Evolutionary conservation across 1,139 yeast genomes (phyloP).

Genomic region (Candida sp.): DNA sequence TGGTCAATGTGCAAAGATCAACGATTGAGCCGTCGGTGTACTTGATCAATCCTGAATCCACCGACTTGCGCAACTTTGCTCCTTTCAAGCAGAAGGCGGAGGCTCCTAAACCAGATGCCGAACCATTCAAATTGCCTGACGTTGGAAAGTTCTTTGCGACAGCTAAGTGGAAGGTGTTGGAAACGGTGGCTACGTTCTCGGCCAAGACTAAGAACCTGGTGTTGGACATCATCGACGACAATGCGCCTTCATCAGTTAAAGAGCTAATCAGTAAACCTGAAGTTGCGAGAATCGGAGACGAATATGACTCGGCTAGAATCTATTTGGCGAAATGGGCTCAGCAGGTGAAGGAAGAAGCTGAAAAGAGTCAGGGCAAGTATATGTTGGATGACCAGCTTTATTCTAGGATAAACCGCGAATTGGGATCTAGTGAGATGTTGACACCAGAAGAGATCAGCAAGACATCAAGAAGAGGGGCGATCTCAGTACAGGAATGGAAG

Average conservation of each 20-base stretch:
- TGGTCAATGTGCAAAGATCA: slow-evolving; percentile 69
- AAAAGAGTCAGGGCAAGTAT: slow-evolving; percentile 63
- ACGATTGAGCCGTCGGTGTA: slow-evolving; percentile 73
- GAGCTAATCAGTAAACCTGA: slow-evolving; percentile 77
- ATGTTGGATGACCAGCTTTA: slow-evolving; percentile 66
- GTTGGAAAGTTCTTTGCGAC: slow-evolving; percentile 57
- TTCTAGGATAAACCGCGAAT: slow-evolving; percentile 63
- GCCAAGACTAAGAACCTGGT: slow-evolving; percentile 67
- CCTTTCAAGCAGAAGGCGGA: slow-evolving; percentile 46
- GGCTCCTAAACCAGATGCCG: slow-evolving; percentile 18
- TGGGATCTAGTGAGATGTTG: slow-evolving; percentile 65
- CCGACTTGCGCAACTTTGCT: slow-evolving; percentile 78
- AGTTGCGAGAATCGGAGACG: slow-evolving; percentile 81
- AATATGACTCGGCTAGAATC: slow-evolving; percentile 90
- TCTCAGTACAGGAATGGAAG: slow-evolving; percentile 79
- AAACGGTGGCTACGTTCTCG: slow-evolving; percentile 83
- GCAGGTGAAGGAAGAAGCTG: slow-evolving; percentile 93
- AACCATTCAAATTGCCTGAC: slow-evolving; percentile 33
- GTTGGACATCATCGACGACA: slow-evolving; percentile 63
- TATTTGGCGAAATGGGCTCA: slow-evolving; percentile 98
- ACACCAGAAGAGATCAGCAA: slow-evolving; percentile 63
- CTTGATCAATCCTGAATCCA: slow-evolving; percentile 79
- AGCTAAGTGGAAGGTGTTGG: slow-evolving; percentile 87
- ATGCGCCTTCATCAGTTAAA: slow-evolving; percentile 67
- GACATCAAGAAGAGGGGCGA: slow-evolving; percentile 69